Evolutionary conservation across 2,329 filamentous ascomycete species (phyloP), one percentile per base, ranked within the genome.

Genomic region (Teratosphaeriaceae sp.): DNA sequence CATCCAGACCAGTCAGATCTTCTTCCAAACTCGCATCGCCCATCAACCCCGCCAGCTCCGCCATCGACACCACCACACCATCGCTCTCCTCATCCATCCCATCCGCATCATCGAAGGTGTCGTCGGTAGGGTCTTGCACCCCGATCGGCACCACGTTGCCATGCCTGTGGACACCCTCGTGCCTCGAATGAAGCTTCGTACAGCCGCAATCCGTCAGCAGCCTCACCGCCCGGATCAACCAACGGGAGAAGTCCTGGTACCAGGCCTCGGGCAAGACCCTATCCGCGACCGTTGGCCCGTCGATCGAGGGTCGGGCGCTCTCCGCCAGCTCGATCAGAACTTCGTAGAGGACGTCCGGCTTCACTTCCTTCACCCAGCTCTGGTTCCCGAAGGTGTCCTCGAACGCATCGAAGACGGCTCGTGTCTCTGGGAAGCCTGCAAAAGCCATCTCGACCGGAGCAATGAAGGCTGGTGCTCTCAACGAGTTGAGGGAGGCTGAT

Each of bases 1-100:
- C 24, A 24, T 40, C 38, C 5, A 40, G 23, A 12, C 26, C 38
- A 3, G 38, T 40, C 16, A 15, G 38, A 31, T 40, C 38, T 8
- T 40, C 24, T 5, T 5, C 38, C 3, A 40, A 8, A 24, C 6
- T 19, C 6, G 38, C 7, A 3, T 16, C 26, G 23, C 16, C 23
- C 24, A 40, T 19, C 15, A 31, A 8, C 5, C 16, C 8, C 5
- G 38, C 24, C 29, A 40, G 26, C 23, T 40, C 38, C 4, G 15
- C 38, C 38, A 40, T 40, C 12, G 38, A 40, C 4, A 18, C 15
- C 6, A 40, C 20, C 11, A 15, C 24, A 5, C 20, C 38, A 12
- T n/a, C 26, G 23, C 11, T 12, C 12, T 22, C 38, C 6, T 40
- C 23, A n/a, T n/a, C n/a, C 16, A 30, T 20, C 18, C 13, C 23